A percentile compares a stretch with the other conserved stretches of the same genome.
Conservation (phyloP, 495 filamentous ascomycete genomes). For the Penicillium manginii region DNA sequence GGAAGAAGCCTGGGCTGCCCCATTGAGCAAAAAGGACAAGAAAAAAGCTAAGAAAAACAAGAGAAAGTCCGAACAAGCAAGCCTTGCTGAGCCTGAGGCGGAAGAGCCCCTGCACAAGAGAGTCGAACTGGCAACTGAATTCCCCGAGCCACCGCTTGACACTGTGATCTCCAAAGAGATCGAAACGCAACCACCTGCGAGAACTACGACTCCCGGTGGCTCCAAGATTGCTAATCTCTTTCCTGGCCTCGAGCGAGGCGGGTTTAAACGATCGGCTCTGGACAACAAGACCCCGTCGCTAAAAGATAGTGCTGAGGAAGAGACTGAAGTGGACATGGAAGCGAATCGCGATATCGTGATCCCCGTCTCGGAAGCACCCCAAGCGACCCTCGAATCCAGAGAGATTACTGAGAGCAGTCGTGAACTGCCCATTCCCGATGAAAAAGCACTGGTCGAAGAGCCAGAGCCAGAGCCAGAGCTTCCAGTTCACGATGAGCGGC, state of each 20-base stretch:
- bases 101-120: conserved; percentile 17
- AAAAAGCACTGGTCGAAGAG: conserved; percentile 11
- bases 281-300: conserved; percentile 30
- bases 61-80: conserved; percentile 26
- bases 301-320: conserved; percentile 55
- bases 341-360: conserved; percentile 54
- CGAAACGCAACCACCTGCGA: conserved; percentile 23
- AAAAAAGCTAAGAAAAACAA: conserved; percentile 39
- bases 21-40: conserved; percentile 34
- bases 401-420: conserved; percentile 17
- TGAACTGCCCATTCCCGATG: conserved; percentile 11
- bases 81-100: conserved; percentile 5
- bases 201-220: conserved; percentile 30
- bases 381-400: conserved; percentile 26
- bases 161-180: conserved; percentile 16
- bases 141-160: conserved; percentile 12
- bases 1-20: conserved; percentile 16
- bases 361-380: conserved; percentile 54
- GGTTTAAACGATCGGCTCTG: conserved; percentile 34
- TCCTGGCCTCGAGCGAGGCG: conserved; percentile 40
- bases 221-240: conserved; percentile 45
- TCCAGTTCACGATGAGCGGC: conserved; percentile 18
- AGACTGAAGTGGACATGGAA: conserved; percentile 44
- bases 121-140: conserved; percentile 17
- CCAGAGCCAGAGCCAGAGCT: conserved; percentile 27